phyloP scores from a whole-genome alignment of 2,329 filamentous ascomycete species.

The Bipolaris zeicola region DNA sequence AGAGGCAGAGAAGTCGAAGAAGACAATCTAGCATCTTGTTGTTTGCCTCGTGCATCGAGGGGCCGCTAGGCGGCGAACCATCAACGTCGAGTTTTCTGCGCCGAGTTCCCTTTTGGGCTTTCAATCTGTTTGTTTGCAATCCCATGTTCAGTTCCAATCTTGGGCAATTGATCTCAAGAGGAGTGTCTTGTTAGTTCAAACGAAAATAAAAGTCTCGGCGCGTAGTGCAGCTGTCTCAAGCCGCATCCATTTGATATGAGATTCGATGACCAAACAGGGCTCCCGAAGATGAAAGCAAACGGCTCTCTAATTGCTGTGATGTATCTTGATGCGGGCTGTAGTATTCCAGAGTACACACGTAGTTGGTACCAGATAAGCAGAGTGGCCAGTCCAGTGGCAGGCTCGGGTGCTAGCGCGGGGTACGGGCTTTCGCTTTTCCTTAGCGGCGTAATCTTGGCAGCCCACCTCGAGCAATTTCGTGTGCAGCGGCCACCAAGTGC shows the following conservation, averaged over 20 bases:
- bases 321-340: neutral
- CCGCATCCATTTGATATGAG: neutral
- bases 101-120: neutral
- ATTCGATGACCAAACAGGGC: neutral
- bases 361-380: neutral
- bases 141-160: neutral
- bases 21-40: slow-evolving; percentile 34
- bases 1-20: slow-evolving; percentile 51
- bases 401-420: slow-evolving; percentile 15
- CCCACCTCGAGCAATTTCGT: slow-evolving; percentile 27
- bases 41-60: neutral
- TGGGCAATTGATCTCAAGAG: neutral
- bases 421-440: slow-evolving; percentile 20
- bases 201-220: neutral
- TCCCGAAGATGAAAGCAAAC: neutral
- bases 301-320: too few species aligned
- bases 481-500: slow-evolving; percentile 21
- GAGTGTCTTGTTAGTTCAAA: neutral
- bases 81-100: neutral
- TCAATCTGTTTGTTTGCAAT: neutral
- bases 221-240: neutral
- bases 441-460: slow-evolving; percentile 24
- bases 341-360: neutral
- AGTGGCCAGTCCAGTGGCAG: neutral
- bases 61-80: neutral